Percentiles rank a stretch among this genome's conserved stretches.
These are phyloP conservation scores for Neurospora crassa DNA, from an alignment of 2,329 filamentous ascomycete species.

Conservation along the genomic window DNA sequence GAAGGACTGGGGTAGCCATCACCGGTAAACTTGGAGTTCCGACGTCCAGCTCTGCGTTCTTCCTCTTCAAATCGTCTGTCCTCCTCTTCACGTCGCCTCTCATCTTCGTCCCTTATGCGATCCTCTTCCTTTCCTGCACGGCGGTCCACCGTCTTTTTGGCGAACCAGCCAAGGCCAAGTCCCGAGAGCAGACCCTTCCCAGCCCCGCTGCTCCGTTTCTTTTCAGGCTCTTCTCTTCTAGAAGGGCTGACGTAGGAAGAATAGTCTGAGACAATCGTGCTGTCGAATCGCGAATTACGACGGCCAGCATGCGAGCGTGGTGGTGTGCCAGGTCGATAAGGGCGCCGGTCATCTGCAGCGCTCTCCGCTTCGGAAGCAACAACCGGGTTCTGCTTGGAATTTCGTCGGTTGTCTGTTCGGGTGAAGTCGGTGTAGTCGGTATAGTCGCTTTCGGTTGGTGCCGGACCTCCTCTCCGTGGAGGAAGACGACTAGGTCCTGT, in stretches of 20 bases:
- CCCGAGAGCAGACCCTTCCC: slow-evolving; percentile 50
- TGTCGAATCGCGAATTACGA: slow-evolving; percentile 29
- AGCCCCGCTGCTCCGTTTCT: slow-evolving; percentile 31
- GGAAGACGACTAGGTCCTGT: slow-evolving; percentile 40
- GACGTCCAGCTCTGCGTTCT: slow-evolving; percentile 47
- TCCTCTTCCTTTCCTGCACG: slow-evolving; percentile 44
- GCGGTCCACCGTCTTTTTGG: slow-evolving; percentile 53
- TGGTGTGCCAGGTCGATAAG: slow-evolving; percentile 34
- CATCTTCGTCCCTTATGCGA: slow-evolving; percentile 23
- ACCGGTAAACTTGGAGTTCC: slow-evolving; percentile 57
- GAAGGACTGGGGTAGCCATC: slow-evolving; percentile 51
- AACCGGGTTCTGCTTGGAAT: slow-evolving; percentile 23
- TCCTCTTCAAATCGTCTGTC: slow-evolving; percentile 37
- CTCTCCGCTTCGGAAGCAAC: slow-evolving; percentile 37
- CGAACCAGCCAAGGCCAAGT: slow-evolving; percentile 59
- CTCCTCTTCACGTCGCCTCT: slow-evolving; percentile 38
- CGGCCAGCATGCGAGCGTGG: slow-evolving; percentile 35
- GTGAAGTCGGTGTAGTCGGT: slow-evolving; percentile 42
- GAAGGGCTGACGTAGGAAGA: slow-evolving; percentile 56
- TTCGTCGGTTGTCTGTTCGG: slow-evolving; percentile 20
- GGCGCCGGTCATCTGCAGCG: slow-evolving; percentile 31
- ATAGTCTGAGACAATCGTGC: slow-evolving; percentile 42
- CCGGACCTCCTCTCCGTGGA: slow-evolving; percentile 20
- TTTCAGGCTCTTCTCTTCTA: slow-evolving; percentile 36
- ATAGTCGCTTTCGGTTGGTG: slow-evolving; percentile 25